Base-by-base conservation (phyloP, 495 filamentous ascomycete species). In the Podospora tetraspora region DNA sequence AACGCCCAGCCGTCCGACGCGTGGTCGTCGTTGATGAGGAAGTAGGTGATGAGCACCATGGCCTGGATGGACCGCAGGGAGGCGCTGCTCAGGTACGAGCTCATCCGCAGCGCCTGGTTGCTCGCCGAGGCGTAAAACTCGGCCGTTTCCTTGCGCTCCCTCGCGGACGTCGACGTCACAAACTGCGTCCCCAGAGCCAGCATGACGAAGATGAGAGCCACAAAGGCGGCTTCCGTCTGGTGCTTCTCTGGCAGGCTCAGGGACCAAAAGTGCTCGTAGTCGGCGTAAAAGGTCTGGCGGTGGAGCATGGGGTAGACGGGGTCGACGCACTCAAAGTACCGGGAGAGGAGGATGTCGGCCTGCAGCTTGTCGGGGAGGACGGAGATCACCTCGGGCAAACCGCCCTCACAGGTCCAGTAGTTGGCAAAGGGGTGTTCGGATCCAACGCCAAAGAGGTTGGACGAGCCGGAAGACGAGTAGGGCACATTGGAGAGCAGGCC, bases 21-120 rank as follows among this genome's bases (percentile, higher is more conserved):
- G 67, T 91, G 89, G 68, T 91, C 90, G 73, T 91, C 90, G 74
- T 92, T 92, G 76, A 92, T 90, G 25, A 92, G 81, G 71, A 92
- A 92, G 72, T 91, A 91, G 19, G 86, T 88, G 60, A 91, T 86
- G 7, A 92, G 74, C 0, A 91, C 86, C 89, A 92, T 92, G 16
- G 90, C 86, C 70, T 91, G 88, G 64, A 92, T 87, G 2, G 87
- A 86, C n/a, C 84, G 79, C 37, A 90, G 78, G 0, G 87, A 88
- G 7, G 88, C 86, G 29, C 84, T 85, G 68, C 87, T 90, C 5
- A 91, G 82, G 69, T 92, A 92, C 0, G 87, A 89, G 64, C 83
- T 86, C 73, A 91, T 83, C 1, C 88, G 82, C 32, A 92, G 76
- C 0, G 89, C 85, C 73, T 92, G 90, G 64, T 92, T 89, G 57